phyloP scores from a whole-genome alignment of 257 asterid genomes.

The Scutellaria barbata region DNA sequence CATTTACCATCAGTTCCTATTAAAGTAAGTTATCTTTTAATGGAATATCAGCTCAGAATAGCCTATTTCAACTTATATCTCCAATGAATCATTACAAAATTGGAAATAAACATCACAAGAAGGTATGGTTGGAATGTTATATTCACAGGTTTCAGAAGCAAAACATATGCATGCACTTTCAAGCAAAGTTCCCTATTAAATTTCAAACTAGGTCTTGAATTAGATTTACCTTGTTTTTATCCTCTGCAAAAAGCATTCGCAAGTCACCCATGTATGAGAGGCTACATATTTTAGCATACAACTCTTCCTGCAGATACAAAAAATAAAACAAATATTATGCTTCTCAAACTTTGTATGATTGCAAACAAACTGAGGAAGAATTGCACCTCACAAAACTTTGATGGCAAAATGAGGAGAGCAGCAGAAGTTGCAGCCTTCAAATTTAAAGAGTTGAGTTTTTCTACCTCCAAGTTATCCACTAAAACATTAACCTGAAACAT shows the following conservation, averaged over 20 bases:
- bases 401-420: conserved; percentile 90
- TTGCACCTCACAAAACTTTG: conserved; percentile 76
- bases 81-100: conserved; percentile 9
- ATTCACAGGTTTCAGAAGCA: conserved; percentile 18
- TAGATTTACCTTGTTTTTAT: conserved; percentile 74
- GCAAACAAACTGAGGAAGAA: conserved; percentile 28
- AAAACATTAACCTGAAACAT: conserved; percentile 65
- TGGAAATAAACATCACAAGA: not conserved
- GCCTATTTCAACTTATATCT: conserved; percentile 1
- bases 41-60: not conserved
- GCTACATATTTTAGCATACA: conserved; percentile 82
- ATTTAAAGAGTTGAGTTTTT: conserved; percentile 64
- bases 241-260: conserved; percentile 93
- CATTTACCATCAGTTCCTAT: conserved; percentile 11
- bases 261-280: conserved; percentile 91
- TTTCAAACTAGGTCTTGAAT: conserved; percentile 20
- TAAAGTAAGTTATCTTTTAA: not conserved
- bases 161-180: conserved; percentile 10
- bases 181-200: conserved; percentile 1
- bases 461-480: conserved; percentile 64
- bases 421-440: conserved; percentile 79
- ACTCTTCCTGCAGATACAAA: conserved; percentile 67
- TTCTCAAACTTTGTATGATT: conserved; percentile 21
- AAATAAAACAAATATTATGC: conserved; percentile 4
- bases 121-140: not conserved